phyloP scores from a whole-genome alignment of 225 moss, liverwort and hornwort species.

The Physcomitrellopsis africana region DNA sequence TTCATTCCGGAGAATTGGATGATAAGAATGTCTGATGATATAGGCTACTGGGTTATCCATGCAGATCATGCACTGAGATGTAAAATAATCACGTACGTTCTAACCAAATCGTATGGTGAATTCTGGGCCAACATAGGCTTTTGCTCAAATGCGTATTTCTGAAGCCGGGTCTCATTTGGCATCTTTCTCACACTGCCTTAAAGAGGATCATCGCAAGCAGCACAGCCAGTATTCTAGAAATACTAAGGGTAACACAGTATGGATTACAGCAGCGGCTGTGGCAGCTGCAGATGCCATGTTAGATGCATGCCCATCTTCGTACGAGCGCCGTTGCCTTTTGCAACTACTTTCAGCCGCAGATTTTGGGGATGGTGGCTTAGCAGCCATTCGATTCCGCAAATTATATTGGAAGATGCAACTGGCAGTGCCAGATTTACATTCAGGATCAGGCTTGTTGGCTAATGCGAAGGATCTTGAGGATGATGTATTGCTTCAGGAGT shows the following conservation, averaged over 20 bases:
- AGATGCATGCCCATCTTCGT: constrained; percentile 86
- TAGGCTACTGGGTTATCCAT: background rate
- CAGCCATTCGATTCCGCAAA: constrained; percentile 82
- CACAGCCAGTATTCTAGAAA: constrained; percentile 51
- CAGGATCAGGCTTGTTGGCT: constrained; percentile 55
- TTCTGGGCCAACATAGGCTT: constrained; percentile 57
- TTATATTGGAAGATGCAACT: constrained; percentile 97
- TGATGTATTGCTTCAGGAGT: constrained; percentile 74
- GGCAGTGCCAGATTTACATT: constrained; percentile 86
- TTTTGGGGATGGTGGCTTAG: constrained; percentile 95
- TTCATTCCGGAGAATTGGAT: constrained; percentile 18
- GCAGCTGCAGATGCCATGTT: constrained; percentile 96
- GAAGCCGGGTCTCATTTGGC: constrained; percentile 88
- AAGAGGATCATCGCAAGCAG: constrained; percentile 76
- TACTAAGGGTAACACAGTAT: constrained; percentile 57
- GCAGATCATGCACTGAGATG: constrained; percentile 19
- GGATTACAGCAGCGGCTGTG: constrained; percentile 91
- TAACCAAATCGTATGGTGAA: constrained; percentile 17
- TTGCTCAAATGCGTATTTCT: constrained; percentile 96
- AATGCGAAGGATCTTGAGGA: constrained; percentile 82
- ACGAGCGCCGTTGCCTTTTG: constrained; percentile 90
- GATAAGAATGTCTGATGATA: background rate
- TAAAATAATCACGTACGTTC: constrained; percentile 3
- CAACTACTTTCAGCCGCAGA: constrained; percentile 91
- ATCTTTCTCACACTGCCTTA: constrained; percentile 79